Conservation (phyloP, 2,329 filamentous ascomycete genomes). For the Ascochyta clinopodiicola region DNA sequence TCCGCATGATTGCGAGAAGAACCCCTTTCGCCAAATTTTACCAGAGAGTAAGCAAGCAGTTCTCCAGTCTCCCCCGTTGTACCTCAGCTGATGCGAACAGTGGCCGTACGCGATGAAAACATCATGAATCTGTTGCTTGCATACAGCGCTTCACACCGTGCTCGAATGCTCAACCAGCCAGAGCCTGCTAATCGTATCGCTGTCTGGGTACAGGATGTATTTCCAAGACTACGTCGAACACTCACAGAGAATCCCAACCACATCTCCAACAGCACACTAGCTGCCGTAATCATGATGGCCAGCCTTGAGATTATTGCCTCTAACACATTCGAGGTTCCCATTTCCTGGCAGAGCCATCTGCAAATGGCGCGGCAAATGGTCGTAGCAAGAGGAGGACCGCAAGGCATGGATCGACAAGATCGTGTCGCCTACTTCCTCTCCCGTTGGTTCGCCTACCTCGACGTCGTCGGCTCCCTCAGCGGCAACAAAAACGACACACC, state of each 20-base stretch:
- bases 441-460: conserved; percentile 84
- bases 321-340: conserved; percentile 78
- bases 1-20: conserved; percentile 67
- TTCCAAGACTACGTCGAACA: conserved; percentile 72
- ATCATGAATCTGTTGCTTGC: conserved; percentile 79
- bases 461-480: conserved; percentile 75
- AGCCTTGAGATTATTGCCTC: conserved; percentile 85
- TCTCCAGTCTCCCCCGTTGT: too few relatives aligned
- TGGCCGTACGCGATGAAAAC: conserved; percentile 73
- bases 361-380: conserved; percentile 79
- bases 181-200: conserved; percentile 81
- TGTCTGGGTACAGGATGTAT: conserved; percentile 79
- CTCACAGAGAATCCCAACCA: conserved; percentile 58
- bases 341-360: conserved; percentile 82
- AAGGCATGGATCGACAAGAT: conserved; percentile 57
- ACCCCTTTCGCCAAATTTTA: conserved; percentile 66
- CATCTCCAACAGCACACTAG: conserved; percentile 75
- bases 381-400: conserved; percentile 66
- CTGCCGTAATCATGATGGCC: conserved; percentile 83
- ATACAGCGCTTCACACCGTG: conserved; percentile 84
- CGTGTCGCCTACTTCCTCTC: conserved; percentile 74
- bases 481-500: conserved; percentile 59
- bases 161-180: conserved; percentile 73
- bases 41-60: conserved; percentile 62
- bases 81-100: conserved; percentile 44